Conservation (phyloP, 2,329 filamentous ascomycete species). For the Alternaria novae-zelandiae region DNA sequence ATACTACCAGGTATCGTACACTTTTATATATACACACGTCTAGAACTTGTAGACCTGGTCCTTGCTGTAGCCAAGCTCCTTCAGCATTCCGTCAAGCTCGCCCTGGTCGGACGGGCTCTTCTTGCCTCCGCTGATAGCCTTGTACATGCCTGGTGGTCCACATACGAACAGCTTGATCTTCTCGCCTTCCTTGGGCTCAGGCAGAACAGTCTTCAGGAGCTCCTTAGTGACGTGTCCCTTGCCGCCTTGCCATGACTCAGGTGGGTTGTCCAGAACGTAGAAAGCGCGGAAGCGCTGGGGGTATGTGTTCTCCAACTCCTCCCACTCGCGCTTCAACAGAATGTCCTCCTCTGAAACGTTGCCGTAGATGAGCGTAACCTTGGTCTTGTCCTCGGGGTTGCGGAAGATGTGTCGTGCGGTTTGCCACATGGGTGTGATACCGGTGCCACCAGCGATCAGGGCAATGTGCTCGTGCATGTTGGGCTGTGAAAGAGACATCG, state of each 20-base stretch:
- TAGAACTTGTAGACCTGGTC: conserved; percentile 89
- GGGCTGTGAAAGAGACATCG: conserved; percentile 36
- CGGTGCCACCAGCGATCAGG: conserved; percentile 90
- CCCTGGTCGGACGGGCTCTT: conserved; percentile 93
- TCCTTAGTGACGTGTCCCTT: conserved; percentile 89
- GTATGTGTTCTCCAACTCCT: conserved; percentile 90
- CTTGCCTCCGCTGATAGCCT: conserved; percentile 88
- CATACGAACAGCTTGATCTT: conserved; percentile 98
- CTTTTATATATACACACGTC: conserved; percentile 8
- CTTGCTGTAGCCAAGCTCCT: conserved; percentile 82
- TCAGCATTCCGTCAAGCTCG: conserved; percentile 80
- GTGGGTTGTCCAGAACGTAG: conserved; percentile 87
- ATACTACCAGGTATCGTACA: conserved; percentile 31
- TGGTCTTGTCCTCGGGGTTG: conserved; percentile 95
- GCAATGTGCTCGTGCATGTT: conserved; percentile 94
- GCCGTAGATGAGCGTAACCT: conserved; percentile 93
- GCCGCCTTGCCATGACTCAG: conserved; percentile 75
- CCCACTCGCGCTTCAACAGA: conserved; percentile 82
- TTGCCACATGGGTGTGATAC: conserved; percentile 98
- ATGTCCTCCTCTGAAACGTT: conserved; percentile 92
- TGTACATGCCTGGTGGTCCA: conserved; percentile 91
- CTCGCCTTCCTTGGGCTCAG: conserved; percentile 81
- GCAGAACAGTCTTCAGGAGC: conserved; percentile 90
- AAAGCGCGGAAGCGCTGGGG: conserved; percentile 95
- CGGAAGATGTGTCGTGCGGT: conserved; percentile 89